phyloP scores from a whole-genome alignment of 345 rosid genomes.

The Eucalyptus lansdowneana region DNA sequence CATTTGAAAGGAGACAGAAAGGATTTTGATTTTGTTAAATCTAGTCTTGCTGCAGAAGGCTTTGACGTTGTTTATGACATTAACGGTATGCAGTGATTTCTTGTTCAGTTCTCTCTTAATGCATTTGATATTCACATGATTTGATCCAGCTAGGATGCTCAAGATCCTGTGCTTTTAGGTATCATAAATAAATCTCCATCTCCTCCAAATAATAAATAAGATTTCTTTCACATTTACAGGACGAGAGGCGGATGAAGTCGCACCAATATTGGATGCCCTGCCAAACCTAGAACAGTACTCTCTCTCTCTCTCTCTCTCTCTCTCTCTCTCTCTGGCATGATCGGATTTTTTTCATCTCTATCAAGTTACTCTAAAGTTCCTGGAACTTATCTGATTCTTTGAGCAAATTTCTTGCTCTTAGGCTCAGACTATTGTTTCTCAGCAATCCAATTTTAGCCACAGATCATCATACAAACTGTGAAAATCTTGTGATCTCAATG shows the following conservation, averaged over 20 bases:
- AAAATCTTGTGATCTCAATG: neutral
- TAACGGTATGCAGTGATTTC: slow-evolving; percentile 32
- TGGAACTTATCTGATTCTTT: neutral
- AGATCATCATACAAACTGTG: neutral
- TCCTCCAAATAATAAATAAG: neutral
- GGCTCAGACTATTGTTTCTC: neutral
- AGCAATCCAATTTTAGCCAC: neutral
- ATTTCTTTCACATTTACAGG: slow-evolving; percentile 24
- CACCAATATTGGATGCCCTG: slow-evolving; percentile 81
- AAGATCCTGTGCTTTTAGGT: neutral
- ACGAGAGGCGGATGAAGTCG: slow-evolving; percentile 86
- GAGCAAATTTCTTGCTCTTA: neutral
- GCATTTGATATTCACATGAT: neutral
- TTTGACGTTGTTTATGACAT: slow-evolving; percentile 92
- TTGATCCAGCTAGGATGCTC: neutral
- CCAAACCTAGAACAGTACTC: slow-evolving; percentile 89
- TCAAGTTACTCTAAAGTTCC: neutral
- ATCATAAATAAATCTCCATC: neutral
- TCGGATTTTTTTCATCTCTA: neutral
- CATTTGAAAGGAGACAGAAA: slow-evolving; percentile 96
- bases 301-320: neutral
- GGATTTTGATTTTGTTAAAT: slow-evolving; percentile 88
- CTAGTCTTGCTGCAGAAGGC: slow-evolving; percentile 92
- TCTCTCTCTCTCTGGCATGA: neutral
- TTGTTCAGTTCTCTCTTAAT: neutral